Evolutionary conservation across 495 filamentous ascomycete species (phyloP).

Genomic region (Geopyxis carbonaria): DNA sequence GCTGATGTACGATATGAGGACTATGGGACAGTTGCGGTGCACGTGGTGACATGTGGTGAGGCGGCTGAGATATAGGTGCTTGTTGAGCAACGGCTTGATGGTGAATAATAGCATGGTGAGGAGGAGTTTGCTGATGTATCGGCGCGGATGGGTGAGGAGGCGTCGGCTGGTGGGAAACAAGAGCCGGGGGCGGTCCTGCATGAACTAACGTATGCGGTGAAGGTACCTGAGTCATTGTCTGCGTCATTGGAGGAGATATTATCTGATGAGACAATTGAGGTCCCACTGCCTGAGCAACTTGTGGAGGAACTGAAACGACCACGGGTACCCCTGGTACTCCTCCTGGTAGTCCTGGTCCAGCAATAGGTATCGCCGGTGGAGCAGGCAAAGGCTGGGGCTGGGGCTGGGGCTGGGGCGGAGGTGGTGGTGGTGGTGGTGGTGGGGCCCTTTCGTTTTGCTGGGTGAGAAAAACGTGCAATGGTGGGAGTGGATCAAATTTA

Average conservation of each 20-base stretch:
- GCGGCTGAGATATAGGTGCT: constrained; percentile 8
- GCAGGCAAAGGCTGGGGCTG: neutral
- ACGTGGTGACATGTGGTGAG: constrained; percentile 14
- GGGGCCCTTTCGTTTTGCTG: constrained; percentile 17
- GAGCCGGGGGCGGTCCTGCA: neutral
- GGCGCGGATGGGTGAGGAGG: constrained; percentile 16
- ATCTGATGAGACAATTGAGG: neutral
- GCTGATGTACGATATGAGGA: constrained; percentile 4
- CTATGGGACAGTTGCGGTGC: too few relatives aligned
- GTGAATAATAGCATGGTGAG: too few relatives aligned
- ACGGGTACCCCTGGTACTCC: neutral
- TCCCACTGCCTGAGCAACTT: neutral
- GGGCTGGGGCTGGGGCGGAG: constrained; percentile 5
- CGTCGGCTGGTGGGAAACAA: constrained; percentile 6
- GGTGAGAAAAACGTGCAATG: constrained; percentile 19
- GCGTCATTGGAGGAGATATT: too few relatives aligned
- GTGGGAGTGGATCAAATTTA: constrained; percentile 20
- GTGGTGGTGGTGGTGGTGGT: constrained; percentile 13
- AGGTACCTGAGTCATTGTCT: neutral
- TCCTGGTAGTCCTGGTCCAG: neutral
- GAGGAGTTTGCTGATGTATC: constrained; percentile 11
- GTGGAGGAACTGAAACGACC: neutral
- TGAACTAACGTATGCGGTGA: constrained; percentile 2
- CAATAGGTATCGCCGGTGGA: neutral
- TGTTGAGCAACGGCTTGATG: too few relatives aligned